phyloP scores from a whole-genome alignment of 306 rosid genomes.

The Gastrolobium bilobum region DNA sequence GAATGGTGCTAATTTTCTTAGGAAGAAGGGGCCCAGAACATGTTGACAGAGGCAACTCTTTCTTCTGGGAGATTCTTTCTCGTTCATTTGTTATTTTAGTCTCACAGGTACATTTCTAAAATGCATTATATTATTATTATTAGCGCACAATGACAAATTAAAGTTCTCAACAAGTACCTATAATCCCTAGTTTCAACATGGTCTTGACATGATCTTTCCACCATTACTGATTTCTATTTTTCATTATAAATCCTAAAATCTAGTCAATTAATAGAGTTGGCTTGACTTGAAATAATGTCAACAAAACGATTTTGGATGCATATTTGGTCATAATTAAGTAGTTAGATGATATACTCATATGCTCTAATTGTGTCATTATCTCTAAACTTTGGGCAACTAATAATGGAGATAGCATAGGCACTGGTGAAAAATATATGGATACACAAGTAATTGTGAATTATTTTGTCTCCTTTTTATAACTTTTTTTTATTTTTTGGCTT shows the following conservation, averaged over 20 bases:
- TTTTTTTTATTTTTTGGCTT: neutral
- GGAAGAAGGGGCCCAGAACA: conserved; percentile 79
- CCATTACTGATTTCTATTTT: conserved; percentile 10
- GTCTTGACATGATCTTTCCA: conserved; percentile 19
- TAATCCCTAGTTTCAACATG: neutral
- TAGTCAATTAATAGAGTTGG: neutral
- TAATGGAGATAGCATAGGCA: neutral
- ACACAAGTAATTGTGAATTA: neutral
- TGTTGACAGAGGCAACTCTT: conserved; percentile 84
- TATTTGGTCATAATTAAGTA: conserved; percentile 6
- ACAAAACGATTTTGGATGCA: conserved; percentile 27
- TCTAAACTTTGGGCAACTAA: too few relatives aligned
- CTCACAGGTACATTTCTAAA: conserved; percentile 61
- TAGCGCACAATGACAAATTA: neutral
- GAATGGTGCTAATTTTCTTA: conserved; percentile 77
- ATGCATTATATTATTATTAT: neutral
- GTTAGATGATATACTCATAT: neutral
- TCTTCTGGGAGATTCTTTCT: conserved; percentile 84
- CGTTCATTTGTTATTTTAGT: conserved; percentile 70
- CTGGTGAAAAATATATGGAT: conserved; percentile 1
- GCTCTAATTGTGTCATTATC: conserved; percentile 3
- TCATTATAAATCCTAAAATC: neutral
- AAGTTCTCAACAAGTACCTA: neutral
- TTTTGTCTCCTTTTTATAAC: neutral
- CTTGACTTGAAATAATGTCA: neutral